A percentile compares a stretch with the other conserved stretches of the same genome.
These are phyloP conservation scores for Drechslerella stenobrocha DNA, from an alignment of 2,329 filamentous ascomycete genomes.

Conservation along the genomic window DNA sequence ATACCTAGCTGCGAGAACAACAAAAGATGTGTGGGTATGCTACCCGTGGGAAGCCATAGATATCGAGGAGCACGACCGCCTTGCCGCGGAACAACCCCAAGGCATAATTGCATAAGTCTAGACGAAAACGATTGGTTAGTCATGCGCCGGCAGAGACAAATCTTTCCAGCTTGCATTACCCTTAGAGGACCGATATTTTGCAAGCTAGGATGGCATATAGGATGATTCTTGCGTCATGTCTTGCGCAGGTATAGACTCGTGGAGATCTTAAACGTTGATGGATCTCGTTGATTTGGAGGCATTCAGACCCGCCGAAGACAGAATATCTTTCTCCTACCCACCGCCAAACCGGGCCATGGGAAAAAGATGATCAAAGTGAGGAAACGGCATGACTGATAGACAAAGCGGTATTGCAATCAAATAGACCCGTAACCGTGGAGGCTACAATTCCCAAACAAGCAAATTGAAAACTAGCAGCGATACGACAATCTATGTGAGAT, in stretches of 20 bases:
- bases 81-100: conserved; percentile 63
- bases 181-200: too few relatives aligned
- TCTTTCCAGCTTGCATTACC: too few relatives aligned
- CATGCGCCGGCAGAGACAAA: too few relatives aligned
- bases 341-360: conserved; percentile 4
- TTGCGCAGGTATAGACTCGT: too few relatives aligned
- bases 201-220: too few relatives aligned
- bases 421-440: neutral
- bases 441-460: too few relatives aligned
- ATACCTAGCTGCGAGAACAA: conserved; percentile 84
- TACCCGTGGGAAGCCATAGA: conserved; percentile 98
- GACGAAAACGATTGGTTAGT: too few relatives aligned
- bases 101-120: too few relatives aligned
- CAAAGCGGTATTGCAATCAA: neutral
- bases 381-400: neutral
- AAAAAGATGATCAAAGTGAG: neutral
- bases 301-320: conserved; percentile 2
- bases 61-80: conserved; percentile 85
- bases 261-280: too few relatives aligned
- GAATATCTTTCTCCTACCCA: conserved; percentile 14
- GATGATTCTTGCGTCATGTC: too few relatives aligned
- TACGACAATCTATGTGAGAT: neutral
- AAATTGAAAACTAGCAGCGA: neutral
- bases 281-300: neutral
- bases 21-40: conserved; percentile 96